Conservation (phyloP, 2,329 filamentous ascomycete genomes). For the Fusarium transvaalense region DNA sequence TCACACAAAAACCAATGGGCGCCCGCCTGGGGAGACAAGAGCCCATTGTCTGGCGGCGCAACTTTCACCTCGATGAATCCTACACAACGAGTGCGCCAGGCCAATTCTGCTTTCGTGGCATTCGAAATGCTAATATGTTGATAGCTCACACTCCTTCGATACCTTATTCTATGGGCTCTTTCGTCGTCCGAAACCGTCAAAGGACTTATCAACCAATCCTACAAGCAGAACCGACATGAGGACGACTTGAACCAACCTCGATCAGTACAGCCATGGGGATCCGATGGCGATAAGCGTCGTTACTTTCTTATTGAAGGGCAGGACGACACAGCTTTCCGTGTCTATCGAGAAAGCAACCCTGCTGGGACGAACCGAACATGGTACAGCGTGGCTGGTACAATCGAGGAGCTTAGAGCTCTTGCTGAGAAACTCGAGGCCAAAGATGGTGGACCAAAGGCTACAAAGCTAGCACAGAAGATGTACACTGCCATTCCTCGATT, state of each 20-base stretch:
- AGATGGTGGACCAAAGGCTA: constrained; percentile 86
- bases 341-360: constrained; percentile 94
- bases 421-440: constrained; percentile 80
- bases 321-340: constrained; percentile 92
- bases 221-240: constrained; percentile 88
- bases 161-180: constrained; percentile 88
- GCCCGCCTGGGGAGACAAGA: constrained; percentile 82
- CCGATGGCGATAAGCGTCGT: constrained; percentile 88
- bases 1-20: constrained; percentile 92
- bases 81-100: constrained; percentile 76
- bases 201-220: constrained; percentile 83
- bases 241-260: constrained; percentile 85
- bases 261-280: constrained; percentile 91
- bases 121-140: constrained; percentile 17
- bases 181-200: constrained; percentile 88
- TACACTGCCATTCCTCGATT: constrained; percentile 85
- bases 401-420: constrained; percentile 84
- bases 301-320: constrained; percentile 95
- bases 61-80: constrained; percentile 87
- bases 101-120: not conserved
- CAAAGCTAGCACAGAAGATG: constrained; percentile 82
- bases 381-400: constrained; percentile 92
- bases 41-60: constrained; percentile 82
- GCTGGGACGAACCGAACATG: constrained; percentile 81
- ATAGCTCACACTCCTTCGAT: constrained; percentile 85